Evolutionary conservation across 2,329 filamentous ascomycete genomes (phyloP).

Genomic region (Mycosphaerella arachidis): DNA sequence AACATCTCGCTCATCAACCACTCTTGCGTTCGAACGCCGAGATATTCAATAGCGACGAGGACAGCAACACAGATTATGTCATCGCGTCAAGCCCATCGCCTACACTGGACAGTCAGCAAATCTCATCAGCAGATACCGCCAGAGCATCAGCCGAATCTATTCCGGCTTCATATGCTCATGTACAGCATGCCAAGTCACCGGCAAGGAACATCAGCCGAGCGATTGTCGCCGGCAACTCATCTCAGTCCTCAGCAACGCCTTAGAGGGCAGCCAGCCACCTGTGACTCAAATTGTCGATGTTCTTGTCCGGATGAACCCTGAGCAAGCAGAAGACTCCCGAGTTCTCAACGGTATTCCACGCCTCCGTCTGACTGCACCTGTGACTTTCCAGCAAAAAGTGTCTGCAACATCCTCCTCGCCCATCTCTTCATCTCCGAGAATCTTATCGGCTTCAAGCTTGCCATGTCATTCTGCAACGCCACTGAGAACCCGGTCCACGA

Average conservation of each 20-base stretch:
- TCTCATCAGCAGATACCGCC: neutral
- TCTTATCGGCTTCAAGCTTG: neutral
- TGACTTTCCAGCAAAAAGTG: neutral
- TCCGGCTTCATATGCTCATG: constrained; percentile 6
- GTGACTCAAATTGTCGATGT: neutral
- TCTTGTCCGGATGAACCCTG: neutral
- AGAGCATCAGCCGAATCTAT: constrained; percentile 1
- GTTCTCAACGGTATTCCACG: neutral
- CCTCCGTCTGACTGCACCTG: neutral
- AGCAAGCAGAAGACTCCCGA: constrained; percentile 3
- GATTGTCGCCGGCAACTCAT: neutral
- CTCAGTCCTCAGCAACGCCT: neutral
- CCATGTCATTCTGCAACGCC: neutral
- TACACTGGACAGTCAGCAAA: constrained; percentile 1
- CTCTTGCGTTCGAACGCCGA: constrained; percentile 12
- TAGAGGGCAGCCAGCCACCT: neutral
- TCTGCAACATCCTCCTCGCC: neutral
- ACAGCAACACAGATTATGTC: neutral
- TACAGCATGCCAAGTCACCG: neutral
- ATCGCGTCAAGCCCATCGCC: constrained; percentile 5
- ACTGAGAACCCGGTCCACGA: neutral
- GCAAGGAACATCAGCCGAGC: neutral
- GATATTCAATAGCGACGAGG: neutral
- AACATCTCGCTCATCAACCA: constrained; percentile 10
- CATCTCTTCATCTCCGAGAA: neutral